Evolutionary conservation across 768 basidiomycete species (phyloP).

Genomic region (Rhodotorula graminis): DNA sequence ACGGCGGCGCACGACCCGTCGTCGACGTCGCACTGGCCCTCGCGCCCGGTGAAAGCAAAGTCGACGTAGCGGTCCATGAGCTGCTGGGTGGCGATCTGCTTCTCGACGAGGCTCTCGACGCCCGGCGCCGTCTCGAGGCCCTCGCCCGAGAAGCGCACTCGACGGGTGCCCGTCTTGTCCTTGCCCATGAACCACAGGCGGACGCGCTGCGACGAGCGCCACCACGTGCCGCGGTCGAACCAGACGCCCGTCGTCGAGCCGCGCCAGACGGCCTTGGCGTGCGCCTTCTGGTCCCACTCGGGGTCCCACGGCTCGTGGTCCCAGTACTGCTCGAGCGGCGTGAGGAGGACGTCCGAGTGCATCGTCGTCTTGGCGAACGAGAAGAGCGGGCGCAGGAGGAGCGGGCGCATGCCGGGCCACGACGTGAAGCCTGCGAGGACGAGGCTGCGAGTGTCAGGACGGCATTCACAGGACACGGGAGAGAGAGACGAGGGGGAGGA

Average conservation of each 20-base stretch:
- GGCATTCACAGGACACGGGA: too few relatives aligned
- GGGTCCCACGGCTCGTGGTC: slow-evolving; percentile 80
- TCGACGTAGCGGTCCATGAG: slow-evolving; percentile 82
- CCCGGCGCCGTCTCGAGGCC: slow-evolving; percentile 27
- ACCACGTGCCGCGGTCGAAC: slow-evolving; percentile 50
- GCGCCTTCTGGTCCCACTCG: slow-evolving; percentile 78
- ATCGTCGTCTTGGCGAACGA: slow-evolving; percentile 81
- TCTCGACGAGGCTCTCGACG: slow-evolving; percentile 35
- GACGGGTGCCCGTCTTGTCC: slow-evolving; percentile 28
- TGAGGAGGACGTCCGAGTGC: slow-evolving; percentile 83
- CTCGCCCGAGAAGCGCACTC: slow-evolving; percentile 36
- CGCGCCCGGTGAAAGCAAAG: slow-evolving; percentile 74
- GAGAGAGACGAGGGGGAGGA: neutral
- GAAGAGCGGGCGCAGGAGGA: slow-evolving; percentile 55
- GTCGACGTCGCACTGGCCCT: slow-evolving; percentile 64
- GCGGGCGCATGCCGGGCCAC: slow-evolving; percentile 41
- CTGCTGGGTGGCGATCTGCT: slow-evolving; percentile 14
- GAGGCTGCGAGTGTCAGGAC: too few relatives aligned
- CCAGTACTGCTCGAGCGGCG: slow-evolving; percentile 90
- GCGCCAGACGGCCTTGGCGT: slow-evolving; percentile 79
- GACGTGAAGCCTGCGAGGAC: slow-evolving; percentile 45
- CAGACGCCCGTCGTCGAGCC: slow-evolving; percentile 90
- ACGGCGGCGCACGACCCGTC: slow-evolving; percentile 57
- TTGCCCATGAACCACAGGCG: slow-evolving; percentile 50
- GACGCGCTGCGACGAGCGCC: slow-evolving; percentile 53